Evolutionary conservation across 768 basidiomycete genomes (phyloP).

Genomic region (Rhodotorula babjevae): DNA sequence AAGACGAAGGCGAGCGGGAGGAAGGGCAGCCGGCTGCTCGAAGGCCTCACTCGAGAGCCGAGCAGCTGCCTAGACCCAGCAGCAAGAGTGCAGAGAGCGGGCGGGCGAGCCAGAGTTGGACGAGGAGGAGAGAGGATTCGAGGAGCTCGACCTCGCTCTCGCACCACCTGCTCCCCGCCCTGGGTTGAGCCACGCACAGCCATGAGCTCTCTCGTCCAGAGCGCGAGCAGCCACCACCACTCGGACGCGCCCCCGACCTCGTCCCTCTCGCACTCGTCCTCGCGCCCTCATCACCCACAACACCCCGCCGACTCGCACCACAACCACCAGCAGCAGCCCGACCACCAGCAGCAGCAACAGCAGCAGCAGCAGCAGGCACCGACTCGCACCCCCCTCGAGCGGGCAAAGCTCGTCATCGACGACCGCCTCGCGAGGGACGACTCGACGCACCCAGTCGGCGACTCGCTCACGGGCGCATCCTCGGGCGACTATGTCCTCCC

Average conservation of each 20-base stretch:
- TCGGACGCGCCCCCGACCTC: conserved; percentile 1
- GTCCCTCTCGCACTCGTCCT: background rate
- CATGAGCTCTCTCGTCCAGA: background rate
- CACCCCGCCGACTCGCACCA: background rate
- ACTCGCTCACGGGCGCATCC: conserved; percentile 25
- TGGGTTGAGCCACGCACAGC: no score
- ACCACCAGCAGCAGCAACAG: background rate
- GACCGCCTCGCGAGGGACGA: conserved; percentile 32
- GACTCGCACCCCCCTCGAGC: conserved; percentile 20
- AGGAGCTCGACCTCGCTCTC: no score
- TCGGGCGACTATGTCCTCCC: conserved; percentile 41
- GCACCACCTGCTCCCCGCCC: no score
- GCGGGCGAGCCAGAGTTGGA: no score
- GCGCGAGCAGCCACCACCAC: background rate
- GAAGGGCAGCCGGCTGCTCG: no score
- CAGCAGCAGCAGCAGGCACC: background rate
- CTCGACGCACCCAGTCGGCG: background rate
- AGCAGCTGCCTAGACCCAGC: no score
- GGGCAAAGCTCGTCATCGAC: conserved; percentile 24
- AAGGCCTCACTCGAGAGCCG: no score
- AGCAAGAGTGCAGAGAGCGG: no score
- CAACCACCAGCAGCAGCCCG: background rate
- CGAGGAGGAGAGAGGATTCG: no score
- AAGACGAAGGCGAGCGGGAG: no score
- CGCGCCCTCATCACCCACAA: background rate